Evolutionary conservation across 129 eudicot species (phyloP), one percentile per base, ranked within the genome.

Genomic region (Kitagawia praeruptora): DNA sequence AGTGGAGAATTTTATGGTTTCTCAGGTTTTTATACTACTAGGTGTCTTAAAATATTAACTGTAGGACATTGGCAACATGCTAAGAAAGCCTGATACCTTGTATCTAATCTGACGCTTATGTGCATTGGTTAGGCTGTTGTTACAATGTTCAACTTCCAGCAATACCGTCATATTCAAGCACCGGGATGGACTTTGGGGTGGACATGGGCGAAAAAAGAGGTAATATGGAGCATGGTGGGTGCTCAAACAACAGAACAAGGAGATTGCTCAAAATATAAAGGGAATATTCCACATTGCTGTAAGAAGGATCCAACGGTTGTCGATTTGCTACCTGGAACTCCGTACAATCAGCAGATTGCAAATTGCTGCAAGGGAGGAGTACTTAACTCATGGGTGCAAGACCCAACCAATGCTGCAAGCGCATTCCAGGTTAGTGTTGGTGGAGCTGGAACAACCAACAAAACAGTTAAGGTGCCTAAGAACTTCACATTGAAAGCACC

Each of bases 121-220:
- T 75, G 15, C 25, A 47, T 37, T 67, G 39, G 34, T 19, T 87
- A 94, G 98, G 98, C 98, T 10, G 89, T 87, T 37, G 96, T 94
- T 64, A 94, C 97, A 46, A 92, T 94, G 85, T 90, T 79, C 84
- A 94, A 94, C 86, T 91, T 90, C 85, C 98, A 94, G 75, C 96
- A 88, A 78, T 92, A 88, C 74, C 91, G 98, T 27, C 97, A 90
- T 82, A 92, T 94, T 74, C 89, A 90, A 79, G 93, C 97, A 2
- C 98, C 98, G 0, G 98, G 98, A 14, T 94, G 98, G 98, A 85
- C 90, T 80, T 70, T 94, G 74, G 97, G 97, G 28, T 94, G 98
- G 98, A 92, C 98, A 6, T 94, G 98, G 98, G 96, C 97, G 0
- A 90, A 92, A 80, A 92, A 94, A 75, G 98, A 94, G 83, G 93